A percentile compares a stretch with the other conserved stretches of the same genome.
These are phyloP conservation scores for Trametes versicolor DNA, from an alignment of 1,284 basidiomycete species.

Conservation along the genomic window DNA sequence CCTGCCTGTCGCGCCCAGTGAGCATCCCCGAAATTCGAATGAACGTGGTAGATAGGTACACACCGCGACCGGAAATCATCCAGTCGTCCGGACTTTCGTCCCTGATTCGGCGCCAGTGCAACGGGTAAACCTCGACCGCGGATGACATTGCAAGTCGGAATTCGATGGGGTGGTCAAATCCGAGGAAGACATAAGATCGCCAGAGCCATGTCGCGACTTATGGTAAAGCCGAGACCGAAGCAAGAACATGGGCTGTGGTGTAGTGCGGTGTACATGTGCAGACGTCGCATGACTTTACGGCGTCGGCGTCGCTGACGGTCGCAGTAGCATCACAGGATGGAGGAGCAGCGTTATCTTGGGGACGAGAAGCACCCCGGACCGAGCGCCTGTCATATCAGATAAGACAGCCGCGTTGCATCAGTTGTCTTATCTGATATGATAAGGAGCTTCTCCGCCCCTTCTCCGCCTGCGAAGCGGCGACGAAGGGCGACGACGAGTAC, in stretches of 20 bases:
- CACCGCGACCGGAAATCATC: background rate
- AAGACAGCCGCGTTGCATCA: constrained; percentile 4
- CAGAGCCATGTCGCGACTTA: background rate
- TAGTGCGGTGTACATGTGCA: background rate
- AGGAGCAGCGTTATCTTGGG: background rate
- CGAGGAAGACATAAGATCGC: constrained; percentile 14
- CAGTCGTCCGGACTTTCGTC: background rate
- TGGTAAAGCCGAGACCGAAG: background rate
- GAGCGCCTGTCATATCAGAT: constrained; percentile 15
- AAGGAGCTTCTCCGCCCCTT: constrained; percentile 16
- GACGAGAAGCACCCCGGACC: background rate
- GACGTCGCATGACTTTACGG: constrained; percentile 1
- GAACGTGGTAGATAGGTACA: no score
- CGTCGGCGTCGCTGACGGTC: constrained; percentile 2
- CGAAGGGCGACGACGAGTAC: constrained; percentile 6
- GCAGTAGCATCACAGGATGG: constrained; percentile 14
- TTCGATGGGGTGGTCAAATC: background rate
- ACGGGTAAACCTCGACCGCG: background rate
- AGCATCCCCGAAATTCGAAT: background rate
- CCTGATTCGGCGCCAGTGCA: background rate
- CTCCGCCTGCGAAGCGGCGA: constrained; percentile 13
- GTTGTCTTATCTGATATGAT: constrained; percentile 27
- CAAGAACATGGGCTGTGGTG: background rate
- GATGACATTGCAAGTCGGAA: constrained; percentile 2
- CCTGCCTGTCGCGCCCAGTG: background rate